phyloP scores from a whole-genome alignment of 257 asterid species.

The Phtheirospermum japonicum region DNA sequence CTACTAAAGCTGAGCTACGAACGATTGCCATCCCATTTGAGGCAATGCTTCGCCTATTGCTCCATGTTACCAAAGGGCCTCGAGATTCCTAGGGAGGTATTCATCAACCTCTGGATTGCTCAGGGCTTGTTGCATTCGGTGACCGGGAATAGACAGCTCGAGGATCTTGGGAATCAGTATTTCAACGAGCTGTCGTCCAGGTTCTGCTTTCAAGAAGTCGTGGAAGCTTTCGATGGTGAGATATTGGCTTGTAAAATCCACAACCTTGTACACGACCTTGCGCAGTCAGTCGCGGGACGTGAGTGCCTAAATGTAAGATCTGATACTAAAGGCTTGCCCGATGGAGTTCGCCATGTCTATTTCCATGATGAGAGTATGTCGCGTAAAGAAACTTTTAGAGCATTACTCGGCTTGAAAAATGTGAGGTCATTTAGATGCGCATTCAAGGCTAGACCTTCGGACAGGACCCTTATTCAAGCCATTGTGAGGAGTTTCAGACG shows the following conservation, averaged over 20 bases:
- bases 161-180: constrained; percentile 43
- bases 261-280: constrained; percentile 55
- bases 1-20: constrained; percentile 47
- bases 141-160: constrained; percentile 28
- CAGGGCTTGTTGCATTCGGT: constrained; percentile 43
- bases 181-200: constrained; percentile 49
- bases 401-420: constrained; percentile 31
- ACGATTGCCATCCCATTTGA: constrained; percentile 45
- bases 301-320: constrained; percentile 38
- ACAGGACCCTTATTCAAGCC: constrained; percentile 26
- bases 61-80: constrained; percentile 51
- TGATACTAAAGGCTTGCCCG: constrained; percentile 24
- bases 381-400: constrained; percentile 28
- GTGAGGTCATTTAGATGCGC: constrained; percentile 41
- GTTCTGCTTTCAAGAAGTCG: constrained; percentile 52
- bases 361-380: constrained; percentile 33
- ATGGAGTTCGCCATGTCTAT: constrained; percentile 36
- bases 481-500: constrained; percentile 29
- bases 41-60: constrained; percentile 62
- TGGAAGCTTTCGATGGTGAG: constrained; percentile 57
- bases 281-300: constrained; percentile 46
- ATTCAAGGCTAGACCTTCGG: constrained; percentile 31
- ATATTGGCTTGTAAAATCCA: constrained; percentile 52
- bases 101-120: constrained; percentile 57
- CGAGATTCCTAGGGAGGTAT: constrained; percentile 44